Evolutionary conservation across 148 eudicot genomes (phyloP).

Genomic region (Rhododendron williamsianum): DNA sequence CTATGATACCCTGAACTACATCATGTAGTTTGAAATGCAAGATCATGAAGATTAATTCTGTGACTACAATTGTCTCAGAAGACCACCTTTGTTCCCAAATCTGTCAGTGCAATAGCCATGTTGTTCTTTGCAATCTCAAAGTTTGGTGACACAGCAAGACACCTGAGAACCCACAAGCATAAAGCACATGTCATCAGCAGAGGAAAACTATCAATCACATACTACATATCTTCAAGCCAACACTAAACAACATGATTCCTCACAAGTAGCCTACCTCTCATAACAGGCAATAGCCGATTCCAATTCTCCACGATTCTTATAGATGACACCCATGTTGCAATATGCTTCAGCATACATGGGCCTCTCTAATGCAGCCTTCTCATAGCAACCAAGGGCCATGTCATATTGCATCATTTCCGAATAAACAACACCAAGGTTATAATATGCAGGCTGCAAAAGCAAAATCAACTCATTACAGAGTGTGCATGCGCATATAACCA

Average conservation of each 20-base stretch:
- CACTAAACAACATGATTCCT: not conserved
- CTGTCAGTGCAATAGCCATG: conserved; percentile 98
- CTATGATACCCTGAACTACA: not conserved
- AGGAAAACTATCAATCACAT: not conserved
- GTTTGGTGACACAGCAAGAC: conserved; percentile 96
- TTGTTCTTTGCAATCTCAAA: conserved; percentile 98
- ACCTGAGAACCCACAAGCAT: conserved; percentile 45
- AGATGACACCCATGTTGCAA: conserved; percentile 99
- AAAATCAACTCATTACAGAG: conserved; percentile 21
- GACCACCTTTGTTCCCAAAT: conserved; percentile 91
- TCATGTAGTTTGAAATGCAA: not conserved
- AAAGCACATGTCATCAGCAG: conserved; percentile 1
- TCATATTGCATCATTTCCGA: conserved; percentile 99
- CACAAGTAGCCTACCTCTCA: conserved; percentile 56
- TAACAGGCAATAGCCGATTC: conserved; percentile 97
- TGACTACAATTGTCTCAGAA: conserved; percentile 6
- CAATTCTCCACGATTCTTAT: conserved; percentile 89
- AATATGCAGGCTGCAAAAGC: conserved; percentile 90
- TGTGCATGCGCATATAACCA: not conserved
- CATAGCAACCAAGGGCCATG: conserved; percentile 83
- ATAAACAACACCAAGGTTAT: conserved; percentile 98
- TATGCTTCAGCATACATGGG: conserved; percentile 99
- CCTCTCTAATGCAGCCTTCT: conserved; percentile 91
- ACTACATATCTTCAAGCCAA: conserved; percentile 4
- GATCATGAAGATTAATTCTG: not conserved